Evolutionary conservation across 495 filamentous ascomycete species (phyloP), one percentile per base, ranked within the genome.

Genomic region (Aspergillus ellipticus): DNA sequence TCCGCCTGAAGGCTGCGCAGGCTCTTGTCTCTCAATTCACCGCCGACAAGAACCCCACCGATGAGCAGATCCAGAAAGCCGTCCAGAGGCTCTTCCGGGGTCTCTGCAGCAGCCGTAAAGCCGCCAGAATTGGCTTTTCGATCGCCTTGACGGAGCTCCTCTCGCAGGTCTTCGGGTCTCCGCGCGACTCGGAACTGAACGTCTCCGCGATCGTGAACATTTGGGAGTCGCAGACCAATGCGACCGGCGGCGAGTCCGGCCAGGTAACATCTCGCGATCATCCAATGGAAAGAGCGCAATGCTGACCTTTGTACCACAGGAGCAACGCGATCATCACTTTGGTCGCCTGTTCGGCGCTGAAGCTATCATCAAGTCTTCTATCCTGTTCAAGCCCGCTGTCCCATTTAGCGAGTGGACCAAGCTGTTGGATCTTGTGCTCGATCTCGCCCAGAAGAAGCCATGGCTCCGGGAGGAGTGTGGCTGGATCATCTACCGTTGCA

Each of bases 381-480:
- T 91, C 16, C 74, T 94, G 2, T 86, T 89, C 59, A 66, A 77
- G 20, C 72, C 82, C 5, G 62, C 78, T 37, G 61, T 65, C 6
- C 59, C 75, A 5, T 65, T 67, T 9, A 66, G 76, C 29, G 72
- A 81, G 56, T 91, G 89, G 87, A 68, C 75, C n/a, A 71, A 77
- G 49, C 71, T 91, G 17, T 64, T 81, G 33, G 70, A 72, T 43
- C 60, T 78, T n/a, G 61, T 85, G n/a, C 79, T 75, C 56, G 77
- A 77, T 16, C 66, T 86, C 35, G 81, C 83, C 42, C 73, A 73
- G 55, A 77, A 79, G 55, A 94, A 96, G 70, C 81, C 86, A 8
- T 97, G 94, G 95, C 79, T 98, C 53, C 82, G 88, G 54, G 86
- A 94, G 66, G 88, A 93, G 65, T 94, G 89, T 61, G 89, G 89